Base-by-base conservation (phyloP, 208 protist species). In the Crithidia mellificae region DNA sequence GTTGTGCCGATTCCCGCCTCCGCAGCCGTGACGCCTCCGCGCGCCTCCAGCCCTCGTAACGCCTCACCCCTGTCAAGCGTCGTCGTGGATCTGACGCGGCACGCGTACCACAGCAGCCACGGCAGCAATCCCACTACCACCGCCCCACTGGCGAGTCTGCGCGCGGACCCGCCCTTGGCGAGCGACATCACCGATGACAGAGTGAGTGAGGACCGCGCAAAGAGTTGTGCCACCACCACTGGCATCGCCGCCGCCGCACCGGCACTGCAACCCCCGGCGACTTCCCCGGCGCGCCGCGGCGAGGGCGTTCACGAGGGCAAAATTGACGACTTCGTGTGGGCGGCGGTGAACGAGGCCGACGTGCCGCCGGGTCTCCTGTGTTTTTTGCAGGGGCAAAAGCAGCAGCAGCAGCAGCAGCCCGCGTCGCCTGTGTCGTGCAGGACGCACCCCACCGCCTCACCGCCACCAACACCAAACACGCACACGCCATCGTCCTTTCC, bases 321-420 rank as follows among this genome's bases (percentile, higher is more conserved):
- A 39, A 15, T 68, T 19, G 29, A 51, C 2, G 53, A 63, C 9
- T 75, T 69, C 19, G 34, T 75, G 53, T 34, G 52, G 8, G 58
- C 56, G 29, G 30, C 70, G 6, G 29, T 65, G 19, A 65, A 68
- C 22, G 70, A 75, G 34, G 51, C 54, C 4, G 70, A 75, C 58
- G 43, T 75, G 53, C 70, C 70, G 20, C 70, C 70, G 2, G 70
- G 62, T 4, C 55, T 75, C 8, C 44, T 69, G 22, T 34, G 47
- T 20, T 69, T 75, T 19, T 55, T 75, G n/a, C 62, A 64, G 24
- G 32, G 27, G 24, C 61, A 65, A 46, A 64, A 64, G 44, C 41
- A 53, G 44, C 58, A 51, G 11, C 41, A 14, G 0, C 7, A 24
- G 6, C 17, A 6, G 6, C 3, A 6, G 17, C 32, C 43, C 2